These are phyloP conservation scores for Botrytis deweyae DNA, from an alignment of 2,329 filamentous ascomycete genomes.

Conservation along the genomic window DNA sequence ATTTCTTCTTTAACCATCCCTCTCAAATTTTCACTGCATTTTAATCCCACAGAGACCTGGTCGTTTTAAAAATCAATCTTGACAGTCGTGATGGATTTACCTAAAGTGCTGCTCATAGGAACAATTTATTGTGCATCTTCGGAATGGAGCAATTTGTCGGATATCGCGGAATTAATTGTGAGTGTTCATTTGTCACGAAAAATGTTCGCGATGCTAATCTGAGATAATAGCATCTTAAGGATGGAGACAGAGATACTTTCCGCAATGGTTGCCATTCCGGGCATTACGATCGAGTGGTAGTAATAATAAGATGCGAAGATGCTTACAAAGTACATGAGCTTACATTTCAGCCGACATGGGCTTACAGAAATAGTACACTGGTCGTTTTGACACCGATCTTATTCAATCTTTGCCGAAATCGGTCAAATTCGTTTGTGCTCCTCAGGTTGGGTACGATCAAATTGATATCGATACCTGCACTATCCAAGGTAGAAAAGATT, in stretches of 20 bases:
- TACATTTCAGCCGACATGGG: background rate
- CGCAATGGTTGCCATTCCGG: background rate
- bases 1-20: background rate
- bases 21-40: no score
- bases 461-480: slow-evolving; percentile 72
- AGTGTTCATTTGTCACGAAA: background rate
- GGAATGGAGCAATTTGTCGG: background rate
- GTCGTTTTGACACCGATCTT: slow-evolving; percentile 67
- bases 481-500: slow-evolving; percentile 17
- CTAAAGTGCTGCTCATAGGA: background rate
- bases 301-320: background rate
- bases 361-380: slow-evolving; percentile 38
- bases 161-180: background rate
- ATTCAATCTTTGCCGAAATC: slow-evolving; percentile 53
- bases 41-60: background rate
- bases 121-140: background rate
- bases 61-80: background rate
- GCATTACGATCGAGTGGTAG: background rate
- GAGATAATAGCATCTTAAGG: background rate
- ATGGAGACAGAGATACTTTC: background rate
- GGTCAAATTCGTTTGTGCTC: slow-evolving; percentile 58
- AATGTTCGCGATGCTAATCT: background rate
- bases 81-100: background rate
- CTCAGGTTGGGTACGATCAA: slow-evolving; percentile 79
- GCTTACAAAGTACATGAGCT: background rate